phyloP scores from a whole-genome alignment of 129 eudicot genomes.

The Deinandra increscens region DNA sequence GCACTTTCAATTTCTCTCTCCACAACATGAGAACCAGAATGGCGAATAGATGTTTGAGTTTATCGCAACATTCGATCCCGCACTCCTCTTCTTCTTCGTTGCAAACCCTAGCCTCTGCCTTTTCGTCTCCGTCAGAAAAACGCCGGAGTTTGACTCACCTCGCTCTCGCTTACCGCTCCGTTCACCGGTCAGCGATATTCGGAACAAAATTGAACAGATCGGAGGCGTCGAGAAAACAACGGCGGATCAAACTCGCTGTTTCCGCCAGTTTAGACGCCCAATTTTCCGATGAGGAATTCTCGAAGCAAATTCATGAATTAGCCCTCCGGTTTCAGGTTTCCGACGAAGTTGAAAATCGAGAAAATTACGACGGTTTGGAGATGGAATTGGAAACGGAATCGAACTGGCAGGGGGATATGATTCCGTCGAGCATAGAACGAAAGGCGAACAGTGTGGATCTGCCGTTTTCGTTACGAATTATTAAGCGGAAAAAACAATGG shows the following conservation, averaged over 20 bases:
- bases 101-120: constrained; percentile 50
- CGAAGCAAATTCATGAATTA: constrained; percentile 51
- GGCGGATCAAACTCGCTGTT: constrained; percentile 30
- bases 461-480: constrained; percentile 82
- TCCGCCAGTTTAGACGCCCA: constrained; percentile 47
- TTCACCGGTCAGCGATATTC: constrained; percentile 35
- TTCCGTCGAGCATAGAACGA: constrained; percentile 60
- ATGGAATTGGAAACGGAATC: constrained; percentile 21
- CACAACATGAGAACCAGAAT: constrained; percentile 37
- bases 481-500: constrained; percentile 70
- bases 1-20: constrained; percentile 8
- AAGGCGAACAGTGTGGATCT: constrained; percentile 77
- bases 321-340: constrained; percentile 51
- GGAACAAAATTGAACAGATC: constrained; percentile 39
- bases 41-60: constrained; percentile 37
- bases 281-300: constrained; percentile 76
- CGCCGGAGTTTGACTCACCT: constrained; percentile 40
- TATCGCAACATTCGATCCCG: constrained; percentile 38
- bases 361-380: neutral
- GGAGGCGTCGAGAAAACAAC: constrained; percentile 6
- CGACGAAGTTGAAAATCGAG: constrained; percentile 27
- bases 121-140: constrained; percentile 42
- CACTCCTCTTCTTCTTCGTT: constrained; percentile 33
- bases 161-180: constrained; percentile 37
- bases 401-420: constrained; percentile 52